Percentiles rank a stretch among this genome's conserved stretches.
Conservation (phyloP, 306 rosid genomes). For the Sindora glabra region DNA sequence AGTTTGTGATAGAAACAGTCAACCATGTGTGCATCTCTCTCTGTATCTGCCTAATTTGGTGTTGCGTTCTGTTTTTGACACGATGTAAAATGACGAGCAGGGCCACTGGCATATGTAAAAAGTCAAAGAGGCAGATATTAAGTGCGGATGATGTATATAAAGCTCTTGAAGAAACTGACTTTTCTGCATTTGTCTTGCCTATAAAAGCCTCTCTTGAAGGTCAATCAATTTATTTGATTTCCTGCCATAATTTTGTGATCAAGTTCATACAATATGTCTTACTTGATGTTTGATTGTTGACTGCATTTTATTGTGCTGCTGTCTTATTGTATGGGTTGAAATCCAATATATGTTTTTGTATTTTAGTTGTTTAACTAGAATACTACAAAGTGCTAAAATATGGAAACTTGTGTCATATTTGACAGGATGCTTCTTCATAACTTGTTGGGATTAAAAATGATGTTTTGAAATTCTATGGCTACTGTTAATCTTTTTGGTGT, state of each 20-base stretch:
- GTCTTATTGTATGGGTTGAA: no score
- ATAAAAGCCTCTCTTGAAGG: conserved; percentile 72
- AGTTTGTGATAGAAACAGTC: neutral
- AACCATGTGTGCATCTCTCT: neutral
- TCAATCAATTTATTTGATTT: neutral
- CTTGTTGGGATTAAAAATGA: no score
- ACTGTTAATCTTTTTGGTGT: no score
- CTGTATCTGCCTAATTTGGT: neutral
- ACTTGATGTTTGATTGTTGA: neutral
- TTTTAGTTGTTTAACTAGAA: no score
- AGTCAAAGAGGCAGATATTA: conserved; percentile 81
- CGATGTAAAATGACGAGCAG: conserved; percentile 26
- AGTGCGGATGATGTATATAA: conserved; percentile 68
- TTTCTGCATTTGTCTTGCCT: conserved; percentile 58
- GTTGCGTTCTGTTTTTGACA: no score
- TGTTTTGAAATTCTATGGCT: no score
- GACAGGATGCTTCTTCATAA: no score
- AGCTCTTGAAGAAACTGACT: conserved; percentile 87
- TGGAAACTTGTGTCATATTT: no score
- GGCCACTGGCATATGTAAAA: conserved; percentile 87
- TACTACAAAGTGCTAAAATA: no score
- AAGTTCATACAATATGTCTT: neutral
- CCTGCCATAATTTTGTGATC: neutral
- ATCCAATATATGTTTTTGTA: no score
- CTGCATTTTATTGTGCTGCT: no score